A percentile compares a stretch with the other conserved stretches of the same genome.
These are phyloP conservation scores for Grosmannia clavigera DNA, from an alignment of 2,329 filamentous ascomycete species.

Conservation along the genomic window DNA sequence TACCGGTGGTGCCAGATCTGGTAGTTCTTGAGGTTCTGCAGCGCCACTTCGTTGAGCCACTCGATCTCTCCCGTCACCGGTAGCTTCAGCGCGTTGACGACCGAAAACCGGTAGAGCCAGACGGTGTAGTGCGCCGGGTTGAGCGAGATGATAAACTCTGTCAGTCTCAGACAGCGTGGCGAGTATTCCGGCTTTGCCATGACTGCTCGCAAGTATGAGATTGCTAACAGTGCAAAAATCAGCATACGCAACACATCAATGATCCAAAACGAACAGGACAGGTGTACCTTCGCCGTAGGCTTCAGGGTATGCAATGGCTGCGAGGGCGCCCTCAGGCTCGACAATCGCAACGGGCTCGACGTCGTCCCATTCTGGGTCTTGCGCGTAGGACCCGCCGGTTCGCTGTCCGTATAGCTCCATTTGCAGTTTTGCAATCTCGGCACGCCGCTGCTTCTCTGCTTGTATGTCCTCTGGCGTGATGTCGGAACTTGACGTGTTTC, in stretches of 20 bases:
- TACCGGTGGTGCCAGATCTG: constrained; percentile 84
- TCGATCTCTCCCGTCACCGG: constrained; percentile 59
- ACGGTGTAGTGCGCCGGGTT: constrained; percentile 98
- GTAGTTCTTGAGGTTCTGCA: constrained; percentile 90
- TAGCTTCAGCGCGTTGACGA: constrained; percentile 54
- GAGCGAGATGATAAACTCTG: constrained; percentile 78
- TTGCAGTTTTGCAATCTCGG: constrained; percentile 37
- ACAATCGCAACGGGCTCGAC: constrained; percentile 70
- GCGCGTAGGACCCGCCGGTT: constrained; percentile 39
- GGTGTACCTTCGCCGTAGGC: constrained; percentile 66
- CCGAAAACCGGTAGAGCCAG: constrained; percentile 87
- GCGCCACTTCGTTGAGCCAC: constrained; percentile 77
- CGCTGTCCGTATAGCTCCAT: constrained; percentile 41
- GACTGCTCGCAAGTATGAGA: constrained; percentile 83
- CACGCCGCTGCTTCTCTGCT: constrained; percentile 33
- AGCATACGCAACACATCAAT: neutral
- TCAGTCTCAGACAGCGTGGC: constrained; percentile 65
- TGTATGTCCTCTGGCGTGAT: constrained; percentile 28
- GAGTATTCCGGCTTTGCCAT: constrained; percentile 85
- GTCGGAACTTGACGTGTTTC: constrained; percentile 15
- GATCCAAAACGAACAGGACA: neutral
- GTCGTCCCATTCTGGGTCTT: constrained; percentile 72
- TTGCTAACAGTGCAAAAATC: constrained; percentile 37
- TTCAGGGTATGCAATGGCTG: constrained; percentile 82
- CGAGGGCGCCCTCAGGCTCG: constrained; percentile 73